Evolutionary conservation across 1,284 basidiomycete genomes (phyloP), one percentile per base, ranked within the genome.

Genomic region (Exobasidium cylindrosporum): DNA sequence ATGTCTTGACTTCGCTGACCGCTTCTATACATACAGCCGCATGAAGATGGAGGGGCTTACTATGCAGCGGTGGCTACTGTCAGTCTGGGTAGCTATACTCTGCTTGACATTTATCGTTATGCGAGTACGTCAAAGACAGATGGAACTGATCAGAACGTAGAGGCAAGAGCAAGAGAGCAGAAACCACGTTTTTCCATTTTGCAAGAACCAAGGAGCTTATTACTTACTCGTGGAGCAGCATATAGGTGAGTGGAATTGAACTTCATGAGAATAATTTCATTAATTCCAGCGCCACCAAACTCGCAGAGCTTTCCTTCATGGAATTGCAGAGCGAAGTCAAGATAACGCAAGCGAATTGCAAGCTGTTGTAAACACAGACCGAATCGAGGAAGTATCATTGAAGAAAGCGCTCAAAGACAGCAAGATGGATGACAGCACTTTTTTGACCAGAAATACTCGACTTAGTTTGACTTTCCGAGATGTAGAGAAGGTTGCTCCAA

Each of bases 41-140:
- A 96, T 74, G 88, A 96, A 81, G 94, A 97, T 77, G 93, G 94
- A 0, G 88, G 89, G 0, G 87, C 89, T 2, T 97, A 96, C 81
- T 84, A 88, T 71, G 90, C 92, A 0, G 87, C 89, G 4, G 93
- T 97, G 0, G 89, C 91, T 0, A 97, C 93, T 10, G 83, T 97
- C 60, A 93, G 92, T 11, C 83, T 97, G 58, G 89, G 89, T 30
- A 89, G 90, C 0, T 89, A 92, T 80, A 84, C 89, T 0, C 83
- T 92, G 50, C 89, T 97, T 72, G 87, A 95, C 80, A 88, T 95
- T 76, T 91, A 91, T 78, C 85, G 84, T 62, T 93, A 91, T 66
- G 73, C 82, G 0, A 64, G 65, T 30, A 7, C 80, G 1, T 24
- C 13, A 67, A 29, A 65, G 65, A 44, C 64, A 61, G 57, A 61